Evolutionary conservation across 352 stramenopile species (phyloP).

Genomic region (Pythium sp.): DNA sequence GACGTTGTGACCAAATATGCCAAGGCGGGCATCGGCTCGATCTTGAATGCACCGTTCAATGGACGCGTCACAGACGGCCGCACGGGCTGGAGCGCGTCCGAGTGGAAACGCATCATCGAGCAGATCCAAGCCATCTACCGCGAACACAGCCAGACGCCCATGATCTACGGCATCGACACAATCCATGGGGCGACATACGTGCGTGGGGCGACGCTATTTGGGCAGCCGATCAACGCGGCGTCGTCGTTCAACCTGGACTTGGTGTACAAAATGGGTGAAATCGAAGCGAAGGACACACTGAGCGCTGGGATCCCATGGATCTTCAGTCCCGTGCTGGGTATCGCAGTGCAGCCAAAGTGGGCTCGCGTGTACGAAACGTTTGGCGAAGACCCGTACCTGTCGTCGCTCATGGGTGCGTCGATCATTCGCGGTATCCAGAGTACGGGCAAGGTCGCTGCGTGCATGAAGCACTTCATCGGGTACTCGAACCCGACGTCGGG

Average conservation of each 20-base stretch:
- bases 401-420: constrained; percentile 57
- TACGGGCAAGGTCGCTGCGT: constrained; percentile 59
- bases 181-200: constrained; percentile 91
- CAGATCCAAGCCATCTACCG: constrained; percentile 77
- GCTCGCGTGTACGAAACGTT: constrained; percentile 92
- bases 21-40: constrained; percentile 75
- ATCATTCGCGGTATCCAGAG: constrained; percentile 85
- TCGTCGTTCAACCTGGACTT: constrained; percentile 86
- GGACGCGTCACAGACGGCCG: constrained; percentile 38
- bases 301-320: constrained; percentile 89
- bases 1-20: constrained; percentile 59
- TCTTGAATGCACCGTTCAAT: constrained; percentile 80
- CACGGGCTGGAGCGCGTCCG: constrained; percentile 59
- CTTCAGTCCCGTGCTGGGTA: constrained; percentile 87
- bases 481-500: constrained; percentile 71
- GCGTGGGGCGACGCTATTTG: constrained; percentile 75
- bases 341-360: constrained; percentile 83
- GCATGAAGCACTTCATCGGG: constrained; percentile 89
- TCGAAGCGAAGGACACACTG: constrained; percentile 85
- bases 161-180: constrained; percentile 89
- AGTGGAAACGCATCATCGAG: constrained; percentile 60
- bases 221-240: constrained; percentile 84
- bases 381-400: constrained; percentile 86
- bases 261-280: constrained; percentile 63
- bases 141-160: constrained; percentile 50